These are phyloP conservation scores for Corylus avellana DNA, from an alignment of 306 rosid species.

Conservation along the genomic window DNA sequence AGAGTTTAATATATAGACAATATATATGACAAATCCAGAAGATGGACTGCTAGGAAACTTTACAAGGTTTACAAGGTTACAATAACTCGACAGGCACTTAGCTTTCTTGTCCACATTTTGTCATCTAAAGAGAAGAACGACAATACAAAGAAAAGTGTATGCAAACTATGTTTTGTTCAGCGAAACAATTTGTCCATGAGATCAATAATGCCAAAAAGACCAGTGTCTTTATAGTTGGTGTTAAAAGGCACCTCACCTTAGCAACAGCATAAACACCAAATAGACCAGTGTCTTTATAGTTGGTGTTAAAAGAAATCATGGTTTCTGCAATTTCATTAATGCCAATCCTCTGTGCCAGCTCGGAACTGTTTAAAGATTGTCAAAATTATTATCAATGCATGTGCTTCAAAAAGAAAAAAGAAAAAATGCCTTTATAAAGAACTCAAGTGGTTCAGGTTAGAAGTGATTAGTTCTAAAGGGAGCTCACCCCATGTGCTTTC, in stretches of 20 bases:
- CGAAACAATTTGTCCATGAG: neutral
- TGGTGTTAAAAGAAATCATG: conserved; percentile 94
- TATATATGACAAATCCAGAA: neutral
- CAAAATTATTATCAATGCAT: conserved; percentile 17
- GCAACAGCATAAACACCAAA: conserved; percentile 90
- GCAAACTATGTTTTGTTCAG: neutral
- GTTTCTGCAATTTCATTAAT: conserved; percentile 81
- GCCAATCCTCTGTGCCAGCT: conserved; percentile 76
- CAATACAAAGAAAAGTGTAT: neutral
- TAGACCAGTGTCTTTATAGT: conserved; percentile 88
- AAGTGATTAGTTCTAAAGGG: neutral
- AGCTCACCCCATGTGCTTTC: conserved; percentile 93
- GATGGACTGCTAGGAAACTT: neutral
- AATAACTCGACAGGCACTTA: neutral
- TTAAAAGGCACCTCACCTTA: conserved; percentile 43
- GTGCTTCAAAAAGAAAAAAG: conserved; percentile 7
- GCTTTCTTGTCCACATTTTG: neutral
- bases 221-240: neutral
- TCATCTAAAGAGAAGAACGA: neutral
- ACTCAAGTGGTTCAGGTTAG: neutral
- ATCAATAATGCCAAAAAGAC: too few relatives aligned
- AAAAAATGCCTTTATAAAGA: neutral
- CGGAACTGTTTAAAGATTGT: conserved; percentile 52
- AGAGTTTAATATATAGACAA: neutral
- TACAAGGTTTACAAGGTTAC: neutral